These are phyloP conservation scores for Aspergillus awamori DNA, from an alignment of 2,329 filamentous ascomycete genomes.

Conservation along the genomic window DNA sequence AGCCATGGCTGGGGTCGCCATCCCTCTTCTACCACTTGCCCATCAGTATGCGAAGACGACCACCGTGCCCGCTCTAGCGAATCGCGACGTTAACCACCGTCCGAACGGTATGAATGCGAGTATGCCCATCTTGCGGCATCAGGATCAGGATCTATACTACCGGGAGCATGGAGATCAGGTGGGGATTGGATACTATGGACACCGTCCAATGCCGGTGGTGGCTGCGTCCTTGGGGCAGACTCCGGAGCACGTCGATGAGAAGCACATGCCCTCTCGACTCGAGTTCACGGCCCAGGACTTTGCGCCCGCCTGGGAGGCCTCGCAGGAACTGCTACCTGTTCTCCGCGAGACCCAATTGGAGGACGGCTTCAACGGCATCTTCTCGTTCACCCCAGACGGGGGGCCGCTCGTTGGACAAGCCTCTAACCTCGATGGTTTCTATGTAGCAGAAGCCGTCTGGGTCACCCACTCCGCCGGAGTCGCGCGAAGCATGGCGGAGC, in stretches of 20 bases:
- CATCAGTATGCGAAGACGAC: conserved; percentile 68
- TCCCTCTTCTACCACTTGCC: conserved; percentile 63
- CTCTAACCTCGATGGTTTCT: conserved; percentile 63
- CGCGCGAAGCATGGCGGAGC: conserved; percentile 62
- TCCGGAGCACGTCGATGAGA: conserved; percentile 57
- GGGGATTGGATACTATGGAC: conserved; percentile 67
- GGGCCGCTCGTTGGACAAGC: conserved; percentile 62
- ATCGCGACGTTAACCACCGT: conserved; percentile 41
- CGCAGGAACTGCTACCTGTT: conserved; percentile 57
- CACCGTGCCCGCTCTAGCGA: conserved; percentile 49
- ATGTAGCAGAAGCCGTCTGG: conserved; percentile 67
- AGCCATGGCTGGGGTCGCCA: conserved; percentile 60
- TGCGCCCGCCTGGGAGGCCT: conserved; percentile 61
- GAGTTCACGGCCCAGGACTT: conserved; percentile 64
- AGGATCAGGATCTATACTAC: conserved; percentile 67
- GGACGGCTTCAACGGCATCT: conserved; percentile 67
- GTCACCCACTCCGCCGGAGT: conserved; percentile 68
- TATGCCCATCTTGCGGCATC: conserved; percentile 63
- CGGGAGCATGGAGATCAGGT: conserved; percentile 65
- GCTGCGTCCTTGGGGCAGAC: conserved; percentile 59
- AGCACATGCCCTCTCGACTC: conserved; percentile 66
- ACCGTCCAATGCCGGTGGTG: conserved; percentile 62
- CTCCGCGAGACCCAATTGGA: conserved; percentile 56
- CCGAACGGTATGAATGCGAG: conserved; percentile 52
- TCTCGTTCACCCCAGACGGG: conserved; percentile 68